Percentiles rank a stretch among this genome's conserved stretches.
These are phyloP conservation scores for Puccinia horiana DNA, from an alignment of 1,284 basidiomycete species.

Conservation along the genomic window DNA sequence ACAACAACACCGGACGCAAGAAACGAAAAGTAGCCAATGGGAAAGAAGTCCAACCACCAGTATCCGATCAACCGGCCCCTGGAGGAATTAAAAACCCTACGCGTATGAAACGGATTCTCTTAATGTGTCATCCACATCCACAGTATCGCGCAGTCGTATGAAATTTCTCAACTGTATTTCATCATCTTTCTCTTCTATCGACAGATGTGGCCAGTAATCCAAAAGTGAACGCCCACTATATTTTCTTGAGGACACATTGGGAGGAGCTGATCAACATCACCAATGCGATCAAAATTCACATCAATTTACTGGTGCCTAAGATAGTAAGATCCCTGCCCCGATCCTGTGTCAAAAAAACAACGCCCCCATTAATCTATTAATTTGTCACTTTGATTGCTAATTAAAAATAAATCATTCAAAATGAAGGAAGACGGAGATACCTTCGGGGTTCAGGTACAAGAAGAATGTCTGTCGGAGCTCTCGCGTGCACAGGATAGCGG, in stretches of 20 bases:
- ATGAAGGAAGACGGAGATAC: conserved; percentile 43
- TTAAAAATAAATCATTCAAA: neutral
- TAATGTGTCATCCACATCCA: neutral
- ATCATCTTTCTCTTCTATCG: neutral
- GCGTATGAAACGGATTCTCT: conserved; percentile 4
- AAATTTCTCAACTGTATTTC: neutral
- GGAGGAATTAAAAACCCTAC: conserved; percentile 40
- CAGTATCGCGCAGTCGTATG: neutral
- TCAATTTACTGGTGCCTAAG: conserved; percentile 46
- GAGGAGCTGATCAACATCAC: conserved; percentile 45
- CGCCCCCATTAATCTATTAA: neutral
- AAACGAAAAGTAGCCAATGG: conserved; percentile 45
- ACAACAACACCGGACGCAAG: conserved; percentile 27
- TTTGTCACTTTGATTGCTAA: neutral
- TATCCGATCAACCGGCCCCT: conserved; percentile 10
- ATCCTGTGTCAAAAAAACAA: neutral
- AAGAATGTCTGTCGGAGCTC: conserved; percentile 47
- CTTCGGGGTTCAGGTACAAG: conserved; percentile 47
- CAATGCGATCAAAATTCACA: conserved; percentile 44
- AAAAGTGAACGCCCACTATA: conserved; percentile 43
- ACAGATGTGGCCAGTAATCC: conserved; percentile 34
- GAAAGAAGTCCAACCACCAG: conserved; percentile 27
- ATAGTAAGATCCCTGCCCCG: conserved; percentile 16
- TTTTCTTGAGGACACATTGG: conserved; percentile 42
- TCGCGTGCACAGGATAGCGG: conserved; percentile 46